Base-by-base conservation (phyloP, 2,329 filamentous ascomycete genomes). In the Stagonosporopsis tanaceti region DNA sequence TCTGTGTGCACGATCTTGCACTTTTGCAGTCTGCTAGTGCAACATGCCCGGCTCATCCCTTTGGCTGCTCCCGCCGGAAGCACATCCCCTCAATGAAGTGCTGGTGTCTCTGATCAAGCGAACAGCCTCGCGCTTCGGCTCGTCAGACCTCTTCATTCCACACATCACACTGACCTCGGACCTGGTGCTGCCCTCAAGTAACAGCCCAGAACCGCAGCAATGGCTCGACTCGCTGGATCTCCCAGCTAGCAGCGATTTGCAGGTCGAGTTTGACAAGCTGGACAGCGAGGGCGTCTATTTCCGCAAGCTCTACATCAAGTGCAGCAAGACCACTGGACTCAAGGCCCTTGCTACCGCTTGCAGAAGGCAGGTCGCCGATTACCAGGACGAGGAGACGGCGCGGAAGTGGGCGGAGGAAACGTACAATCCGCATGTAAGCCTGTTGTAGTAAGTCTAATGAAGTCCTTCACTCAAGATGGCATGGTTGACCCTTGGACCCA, bases 111-210 rank as follows among this genome's bases (percentile, higher is more conserved):
- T 79, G 47, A 78, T 80, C 62, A 51, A 66, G 32, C 39, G 69
- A 47, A 69, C 68, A 63, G 64, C 77, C 53, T 34, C 60, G 41
- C 68, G 69, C 47, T 78, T 78, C 63, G 48, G 62, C 45, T 78
- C 76, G n/a, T 63, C 70, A 8, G 61, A 74, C 41, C 59, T 69
- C 12, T 80, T 80, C 66, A 59, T 77, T 47, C 77, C 78, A 3
- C 78, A 80, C 57, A 57, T 80, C 39, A 80, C 78, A 6, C 60
- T 80, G 15, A 80, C 77, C 1, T 76, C 76, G 14, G 69, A 76
- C 38, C 25, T 54, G 24, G 73, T 79, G 22, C 40, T 48, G 0
- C 59, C 65, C 0, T 63, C 63, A 3, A 47, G 61, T 24, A 72
- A 76, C 47, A 57, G 44, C 3, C 37, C 66, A n/a, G 64, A 73